Conservation (phyloP, 2,329 filamentous ascomycete species). For the Daldinia eschscholtzii region DNA sequence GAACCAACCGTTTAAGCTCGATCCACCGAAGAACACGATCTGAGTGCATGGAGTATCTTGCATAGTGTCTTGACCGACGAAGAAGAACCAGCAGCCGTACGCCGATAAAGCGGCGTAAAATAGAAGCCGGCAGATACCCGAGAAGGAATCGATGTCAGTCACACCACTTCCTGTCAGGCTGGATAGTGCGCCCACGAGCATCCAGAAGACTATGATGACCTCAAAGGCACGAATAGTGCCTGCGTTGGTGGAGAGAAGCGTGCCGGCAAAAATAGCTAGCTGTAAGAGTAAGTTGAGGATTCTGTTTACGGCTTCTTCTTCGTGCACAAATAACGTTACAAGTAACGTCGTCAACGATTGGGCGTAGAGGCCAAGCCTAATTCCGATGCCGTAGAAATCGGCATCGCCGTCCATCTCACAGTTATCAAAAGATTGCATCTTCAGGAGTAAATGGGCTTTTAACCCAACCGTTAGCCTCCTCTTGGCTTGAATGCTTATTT, state of each 20-base stretch:
- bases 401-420: conserved; percentile 22
- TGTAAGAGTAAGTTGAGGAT: conserved; percentile 22
- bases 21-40: conserved; percentile 24
- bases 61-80: conserved; percentile 17
- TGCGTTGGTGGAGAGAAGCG: conserved; percentile 8
- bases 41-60: conserved; percentile 10
- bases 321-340: conserved; percentile 19
- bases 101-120: conserved; percentile 26
- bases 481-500: not conserved
- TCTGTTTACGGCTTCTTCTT: conserved; percentile 22
- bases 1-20: conserved; percentile 24
- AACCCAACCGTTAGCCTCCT: not conserved
- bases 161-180: conserved; percentile 13
- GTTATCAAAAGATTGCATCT: conserved; percentile 4
- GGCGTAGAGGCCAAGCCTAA: conserved; percentile 28
- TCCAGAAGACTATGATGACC: conserved; percentile 22
- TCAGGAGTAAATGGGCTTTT: not conserved
- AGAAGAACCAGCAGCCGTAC: conserved; percentile 32
- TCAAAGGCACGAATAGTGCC: conserved; percentile 21
- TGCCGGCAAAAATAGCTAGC: conserved; percentile 23
- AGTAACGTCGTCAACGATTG: conserved; percentile 22
- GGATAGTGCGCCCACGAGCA: conserved; percentile 24
- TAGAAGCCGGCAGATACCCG: conserved; percentile 16
- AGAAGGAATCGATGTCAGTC: conserved; percentile 10
- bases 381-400: conserved; percentile 28